A percentile compares a stretch with the other conserved stretches of the same genome.
phyloP scores from a whole-genome alignment of 2,329 filamentous ascomycete genomes.

The Colletotrichum cuscutae region DNA sequence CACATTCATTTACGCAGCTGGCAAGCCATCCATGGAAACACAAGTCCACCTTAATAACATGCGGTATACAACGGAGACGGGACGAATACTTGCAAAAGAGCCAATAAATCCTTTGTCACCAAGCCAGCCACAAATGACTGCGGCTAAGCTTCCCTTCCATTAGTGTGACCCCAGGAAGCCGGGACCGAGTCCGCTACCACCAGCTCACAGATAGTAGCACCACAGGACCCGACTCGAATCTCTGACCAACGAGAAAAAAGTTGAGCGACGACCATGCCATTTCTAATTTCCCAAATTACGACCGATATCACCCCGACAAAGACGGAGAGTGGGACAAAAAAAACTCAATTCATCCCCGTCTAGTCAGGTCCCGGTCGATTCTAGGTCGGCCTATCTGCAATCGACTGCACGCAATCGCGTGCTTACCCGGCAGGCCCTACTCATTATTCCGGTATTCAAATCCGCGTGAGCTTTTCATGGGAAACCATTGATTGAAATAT shows the following conservation, averaged over 20 bases:
- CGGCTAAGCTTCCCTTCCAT: neutral
- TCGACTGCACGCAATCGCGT: slow-evolving; percentile 24
- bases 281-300: slow-evolving; percentile 24
- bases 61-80: neutral
- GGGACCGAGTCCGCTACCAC: neutral
- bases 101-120: neutral
- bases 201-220: neutral
- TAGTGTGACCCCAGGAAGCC: neutral
- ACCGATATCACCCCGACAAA: slow-evolving; percentile 24
- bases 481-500: neutral
- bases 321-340: neutral
- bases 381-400: neutral
- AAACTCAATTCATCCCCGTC: slow-evolving; percentile 19
- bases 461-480: neutral
- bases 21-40: neutral
- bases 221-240: neutral
- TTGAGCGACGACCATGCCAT: neutral
- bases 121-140: neutral
- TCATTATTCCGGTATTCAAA: slow-evolving; percentile 5
- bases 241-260: neutral
- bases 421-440: slow-evolving; percentile 21
- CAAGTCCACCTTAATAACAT: neutral
- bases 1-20: neutral
- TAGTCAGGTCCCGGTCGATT: slow-evolving; percentile 19
- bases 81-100: neutral